Conservation (phyloP, 257 asterid genomes). For the Cinchona pubescens region DNA sequence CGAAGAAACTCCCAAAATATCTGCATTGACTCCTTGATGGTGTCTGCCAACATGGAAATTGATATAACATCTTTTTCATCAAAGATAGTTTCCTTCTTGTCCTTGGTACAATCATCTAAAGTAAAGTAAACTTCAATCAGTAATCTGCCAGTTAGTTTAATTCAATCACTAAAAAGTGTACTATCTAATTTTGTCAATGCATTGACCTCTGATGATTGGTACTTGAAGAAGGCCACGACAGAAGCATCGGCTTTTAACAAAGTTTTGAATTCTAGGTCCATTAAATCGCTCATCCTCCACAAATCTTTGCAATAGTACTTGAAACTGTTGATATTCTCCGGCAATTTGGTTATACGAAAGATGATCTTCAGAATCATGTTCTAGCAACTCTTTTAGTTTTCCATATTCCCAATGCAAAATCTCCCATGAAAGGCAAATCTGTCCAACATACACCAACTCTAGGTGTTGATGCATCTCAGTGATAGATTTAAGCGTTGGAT, state of each 20-base stretch:
- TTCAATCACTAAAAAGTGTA: background rate
- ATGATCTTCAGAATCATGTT: conserved; percentile 31
- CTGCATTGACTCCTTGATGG: conserved; percentile 53
- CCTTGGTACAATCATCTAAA: conserved; percentile 66
- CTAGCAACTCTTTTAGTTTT: conserved; percentile 46
- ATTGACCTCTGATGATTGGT: conserved; percentile 64
- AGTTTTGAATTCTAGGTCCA: conserved; percentile 58
- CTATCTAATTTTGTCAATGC: background rate
- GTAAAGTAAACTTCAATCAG: background rate
- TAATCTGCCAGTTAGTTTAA: background rate
- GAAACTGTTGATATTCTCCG: conserved; percentile 74
- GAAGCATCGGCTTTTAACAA: conserved; percentile 51
- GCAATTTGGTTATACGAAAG: conserved; percentile 60
- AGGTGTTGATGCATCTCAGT: conserved; percentile 52
- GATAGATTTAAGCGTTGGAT: conserved; percentile 55
- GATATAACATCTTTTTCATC: conserved; percentile 47
- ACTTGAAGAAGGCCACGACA: conserved; percentile 65
- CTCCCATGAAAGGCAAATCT: conserved; percentile 77
- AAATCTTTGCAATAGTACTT: conserved; percentile 70
- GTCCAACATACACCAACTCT: conserved; percentile 72
- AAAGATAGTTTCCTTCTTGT: conserved; percentile 35
- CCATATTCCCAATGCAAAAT: conserved; percentile 59
- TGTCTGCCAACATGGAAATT: conserved; percentile 37
- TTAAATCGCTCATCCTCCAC: conserved; percentile 72
- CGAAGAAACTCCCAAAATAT: conserved; percentile 56